Conservation (phyloP, 148 eudicot genomes). For the Rhododendron molle region DNA sequence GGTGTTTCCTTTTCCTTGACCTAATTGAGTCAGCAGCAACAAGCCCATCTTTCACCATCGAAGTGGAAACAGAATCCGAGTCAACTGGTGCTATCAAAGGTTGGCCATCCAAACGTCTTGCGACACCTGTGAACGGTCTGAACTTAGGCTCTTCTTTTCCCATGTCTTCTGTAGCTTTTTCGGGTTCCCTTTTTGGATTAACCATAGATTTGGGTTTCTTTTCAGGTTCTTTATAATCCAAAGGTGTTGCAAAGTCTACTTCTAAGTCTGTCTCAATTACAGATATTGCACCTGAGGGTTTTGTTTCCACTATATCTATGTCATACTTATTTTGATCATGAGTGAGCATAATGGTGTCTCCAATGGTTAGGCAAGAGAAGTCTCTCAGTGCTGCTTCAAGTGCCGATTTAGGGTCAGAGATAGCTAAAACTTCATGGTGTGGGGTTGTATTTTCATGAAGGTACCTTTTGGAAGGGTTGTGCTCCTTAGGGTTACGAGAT, state of each 20-base stretch:
- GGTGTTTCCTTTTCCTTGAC: neutral
- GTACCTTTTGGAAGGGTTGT: constrained; percentile 7
- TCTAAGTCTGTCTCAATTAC: constrained; percentile 16
- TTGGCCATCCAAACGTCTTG: constrained; percentile 10
- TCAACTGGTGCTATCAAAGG: neutral
- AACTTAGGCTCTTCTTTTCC: constrained; percentile 10
- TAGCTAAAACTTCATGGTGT: constrained; percentile 4
- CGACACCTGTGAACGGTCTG: constrained; percentile 10
- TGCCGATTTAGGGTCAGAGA: constrained; percentile 3
- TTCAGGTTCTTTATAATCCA: constrained; percentile 21
- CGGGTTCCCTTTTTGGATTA: neutral
- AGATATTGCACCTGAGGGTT: constrained; percentile 12
- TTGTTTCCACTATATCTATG: constrained; percentile 11
- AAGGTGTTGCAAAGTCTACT: constrained; percentile 14
- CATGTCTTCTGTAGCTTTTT: neutral
- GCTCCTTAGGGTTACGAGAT: constrained; percentile 4
- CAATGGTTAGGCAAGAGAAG: constrained; percentile 14
- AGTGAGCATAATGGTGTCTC: constrained; percentile 17
- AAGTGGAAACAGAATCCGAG: neutral
- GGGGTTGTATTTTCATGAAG: constrained; percentile 20
- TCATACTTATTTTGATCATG: neutral
- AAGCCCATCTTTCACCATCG: neutral
- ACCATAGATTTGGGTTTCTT: constrained; percentile 8
- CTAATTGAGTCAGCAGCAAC: neutral
- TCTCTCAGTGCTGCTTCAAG: constrained; percentile 9